These are phyloP conservation scores for Aspergillus asperescens DNA, from an alignment of 495 filamentous ascomycete species.

Conservation along the genomic window DNA sequence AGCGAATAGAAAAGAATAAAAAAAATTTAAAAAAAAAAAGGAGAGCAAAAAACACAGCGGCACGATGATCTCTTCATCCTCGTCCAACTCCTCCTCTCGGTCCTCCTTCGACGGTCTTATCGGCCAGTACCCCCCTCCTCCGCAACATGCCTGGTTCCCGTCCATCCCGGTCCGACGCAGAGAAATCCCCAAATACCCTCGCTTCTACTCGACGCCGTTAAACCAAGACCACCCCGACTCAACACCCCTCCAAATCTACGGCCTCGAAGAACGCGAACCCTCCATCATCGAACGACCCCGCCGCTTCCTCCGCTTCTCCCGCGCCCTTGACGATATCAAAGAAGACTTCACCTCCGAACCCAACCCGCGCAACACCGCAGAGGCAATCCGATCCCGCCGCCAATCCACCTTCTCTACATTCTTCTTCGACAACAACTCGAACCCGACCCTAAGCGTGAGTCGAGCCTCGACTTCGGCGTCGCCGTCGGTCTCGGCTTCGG, in stretches of 20 bases:
- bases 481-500: too few species aligned
- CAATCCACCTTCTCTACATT: slow-evolving; percentile 25
- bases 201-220: slow-evolving; percentile 40
- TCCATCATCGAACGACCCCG: slow-evolving; percentile 33
- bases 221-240: slow-evolving; percentile 27
- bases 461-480: slow-evolving; percentile 7
- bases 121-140: slow-evolving; percentile 28
- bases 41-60: neutral
- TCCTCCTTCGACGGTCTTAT: slow-evolving; percentile 29
- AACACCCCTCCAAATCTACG: slow-evolving; percentile 37
- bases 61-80: slow-evolving; percentile 28
- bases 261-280: slow-evolving; percentile 36
- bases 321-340: slow-evolving; percentile 39
- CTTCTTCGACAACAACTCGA: slow-evolving; percentile 6
- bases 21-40: too few species aligned
- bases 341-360: slow-evolving; percentile 34
- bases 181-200: slow-evolving; percentile 28
- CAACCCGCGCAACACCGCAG: slow-evolving; percentile 24
- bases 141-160: slow-evolving; percentile 26
- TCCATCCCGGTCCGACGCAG: slow-evolving; percentile 26
- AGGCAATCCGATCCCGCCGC: slow-evolving; percentile 25
- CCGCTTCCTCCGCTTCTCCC: slow-evolving; percentile 36
- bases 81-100: slow-evolving; percentile 29
- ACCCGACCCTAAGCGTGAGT: slow-evolving; percentile 10
- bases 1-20: neutral